These are phyloP conservation scores for Trichoderma gracile DNA, from an alignment of 2,329 filamentous ascomycete genomes.

Conservation along the genomic window DNA sequence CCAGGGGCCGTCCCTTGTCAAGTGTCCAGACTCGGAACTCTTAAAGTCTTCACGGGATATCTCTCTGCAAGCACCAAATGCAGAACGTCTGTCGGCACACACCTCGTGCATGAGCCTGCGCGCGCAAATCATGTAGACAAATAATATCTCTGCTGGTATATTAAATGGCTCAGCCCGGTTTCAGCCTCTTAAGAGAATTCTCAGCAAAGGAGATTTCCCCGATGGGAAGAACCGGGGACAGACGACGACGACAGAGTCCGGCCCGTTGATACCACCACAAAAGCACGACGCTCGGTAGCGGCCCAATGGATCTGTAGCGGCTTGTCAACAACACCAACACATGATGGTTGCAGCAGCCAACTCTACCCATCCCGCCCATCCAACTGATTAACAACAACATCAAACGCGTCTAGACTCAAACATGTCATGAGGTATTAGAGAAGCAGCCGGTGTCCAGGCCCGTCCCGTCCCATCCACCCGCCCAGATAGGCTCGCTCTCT, in stretches of 20 bases:
- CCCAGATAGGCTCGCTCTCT: conserved; percentile 11
- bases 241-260: too few relatives aligned
- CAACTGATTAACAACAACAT: not conserved
- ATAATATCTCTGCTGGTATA: not conserved
- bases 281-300: conserved; percentile 9
- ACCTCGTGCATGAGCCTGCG: conserved; percentile 11
- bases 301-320: conserved; percentile 8
- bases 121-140: conserved; percentile 20
- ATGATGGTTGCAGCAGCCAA: conserved; percentile 1
- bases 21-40: too few relatives aligned
- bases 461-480: conserved; percentile 27
- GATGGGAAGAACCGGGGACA: conserved; percentile 16
- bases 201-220: not conserved
- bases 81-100: not conserved
- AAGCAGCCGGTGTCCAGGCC: conserved; percentile 12
- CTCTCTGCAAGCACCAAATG: not conserved
- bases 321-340: not conserved
- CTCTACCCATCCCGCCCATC: too few relatives aligned
- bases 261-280: too few relatives aligned
- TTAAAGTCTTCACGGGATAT: not conserved
- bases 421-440: not conserved
- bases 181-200: not conserved
- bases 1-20: conserved; percentile 25
- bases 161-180: conserved; percentile 23
- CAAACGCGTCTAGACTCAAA: not conserved